Evolutionary conservation across 129 eudicot species (phyloP).

Genomic region (Sambucus nigra): DNA sequence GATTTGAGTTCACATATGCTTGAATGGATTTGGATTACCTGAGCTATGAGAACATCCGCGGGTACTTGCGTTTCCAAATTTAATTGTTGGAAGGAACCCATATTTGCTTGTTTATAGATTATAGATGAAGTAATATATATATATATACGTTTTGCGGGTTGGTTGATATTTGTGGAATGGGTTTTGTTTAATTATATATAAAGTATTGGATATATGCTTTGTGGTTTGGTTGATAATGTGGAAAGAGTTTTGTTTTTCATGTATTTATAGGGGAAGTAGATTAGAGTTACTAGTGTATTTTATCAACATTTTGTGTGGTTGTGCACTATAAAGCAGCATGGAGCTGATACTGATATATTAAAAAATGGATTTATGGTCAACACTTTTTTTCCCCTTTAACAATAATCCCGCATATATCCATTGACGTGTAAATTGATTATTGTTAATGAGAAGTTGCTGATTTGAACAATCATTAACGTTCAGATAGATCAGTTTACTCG

Average conservation of each 20-base stretch:
- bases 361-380: neutral
- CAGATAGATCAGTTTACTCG: neutral
- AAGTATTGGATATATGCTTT: neutral
- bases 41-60: constrained; percentile 6
- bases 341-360: neutral
- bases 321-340: neutral
- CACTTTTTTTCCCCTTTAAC: too few species aligned
- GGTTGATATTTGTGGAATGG: too few species aligned
- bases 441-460: too few species aligned
- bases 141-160: too few species aligned
- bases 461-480: too few species aligned
- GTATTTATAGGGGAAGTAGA: constrained; percentile 6
- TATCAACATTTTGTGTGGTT: neutral
- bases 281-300: neutral
- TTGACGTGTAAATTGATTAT: too few species aligned
- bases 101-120: too few species aligned
- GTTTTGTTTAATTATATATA: neutral
- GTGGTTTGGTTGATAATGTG: neutral
- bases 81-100: constrained; percentile 14
- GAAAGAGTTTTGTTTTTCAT: neutral
- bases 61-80: constrained; percentile 9
- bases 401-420: too few species aligned
- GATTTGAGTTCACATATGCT: constrained; percentile 14
- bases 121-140: too few species aligned
- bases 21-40: constrained; percentile 9